A percentile compares a stretch with the other conserved stretches of the same genome.
phyloP scores from a whole-genome alignment of 768 basidiomycete species.

The Trametes maxima region DNA sequence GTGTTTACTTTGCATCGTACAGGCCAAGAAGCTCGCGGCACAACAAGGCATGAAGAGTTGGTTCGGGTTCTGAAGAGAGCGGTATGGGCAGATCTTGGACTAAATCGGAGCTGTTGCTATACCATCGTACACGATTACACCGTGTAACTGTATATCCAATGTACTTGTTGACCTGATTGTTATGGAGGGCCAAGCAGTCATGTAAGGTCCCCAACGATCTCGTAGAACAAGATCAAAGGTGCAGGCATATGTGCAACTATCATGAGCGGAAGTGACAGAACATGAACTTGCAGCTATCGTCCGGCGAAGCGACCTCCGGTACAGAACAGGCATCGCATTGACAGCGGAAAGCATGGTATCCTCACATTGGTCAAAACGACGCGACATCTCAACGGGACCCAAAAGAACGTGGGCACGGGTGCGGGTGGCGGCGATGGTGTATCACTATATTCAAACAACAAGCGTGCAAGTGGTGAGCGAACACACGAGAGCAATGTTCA shows the following conservation, averaged over 20 bases:
- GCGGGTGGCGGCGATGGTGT: not conserved
- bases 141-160: too few relatives aligned
- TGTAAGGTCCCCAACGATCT: too few relatives aligned
- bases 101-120: too few relatives aligned
- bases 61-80: slow-evolving; percentile 53
- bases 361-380: not conserved
- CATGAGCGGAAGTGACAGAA: too few relatives aligned
- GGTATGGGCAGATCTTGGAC: not conserved
- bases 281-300: too few relatives aligned
- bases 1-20: not conserved
- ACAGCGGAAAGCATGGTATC: too few relatives aligned
- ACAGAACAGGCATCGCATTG: too few relatives aligned
- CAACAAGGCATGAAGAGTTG: slow-evolving; percentile 66
- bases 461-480: not conserved
- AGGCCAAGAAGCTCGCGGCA: slow-evolving; percentile 67
- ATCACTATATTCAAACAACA: slow-evolving; percentile 16
- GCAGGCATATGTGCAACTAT: too few relatives aligned
- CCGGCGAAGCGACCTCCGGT: not conserved
- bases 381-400: not conserved
- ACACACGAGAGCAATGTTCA: slow-evolving; percentile 13
- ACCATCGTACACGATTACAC: too few relatives aligned
- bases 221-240: too few relatives aligned
- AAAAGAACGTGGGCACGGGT: not conserved
- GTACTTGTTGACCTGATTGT: too few relatives aligned
- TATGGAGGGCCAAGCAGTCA: too few relatives aligned